Evolutionary conservation across 805 yeast genomes (phyloP), one percentile per base, ranked within the genome.

Genomic region (Citeromyces matritensis): DNA sequence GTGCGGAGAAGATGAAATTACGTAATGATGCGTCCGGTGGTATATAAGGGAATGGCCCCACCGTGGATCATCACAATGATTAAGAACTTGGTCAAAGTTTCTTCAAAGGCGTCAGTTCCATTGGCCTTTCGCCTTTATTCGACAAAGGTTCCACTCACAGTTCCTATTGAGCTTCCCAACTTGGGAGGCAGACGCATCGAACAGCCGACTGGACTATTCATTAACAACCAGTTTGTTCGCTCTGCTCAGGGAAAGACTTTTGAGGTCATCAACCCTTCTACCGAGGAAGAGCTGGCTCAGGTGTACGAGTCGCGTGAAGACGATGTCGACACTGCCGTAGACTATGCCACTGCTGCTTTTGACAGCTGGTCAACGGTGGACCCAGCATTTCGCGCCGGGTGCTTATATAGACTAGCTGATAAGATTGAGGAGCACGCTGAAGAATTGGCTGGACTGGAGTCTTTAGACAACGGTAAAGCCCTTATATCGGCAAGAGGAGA

Each of bases 311-410:
- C 86, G 29, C 63, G 69, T 36, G 76, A 60, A 32, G 88, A 68
- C 33, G 95, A 85, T 52, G 77, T 85, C 26, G 86, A 85, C 41
- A 42, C 55, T 37, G 97, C 97, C 12, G 94, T 88, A 23, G 68
- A 71, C 15, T 93, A 94, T 25, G 96, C 96, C 29, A 60, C 68
- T 39, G 61, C 59, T 25, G 95, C 95, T 9, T 83, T 77, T 63
- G 61, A 75, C 30, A 26, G 31, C 15, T 73, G 81, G 77, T 55
- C 58, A 33, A 45, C 53, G 13, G 39, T 56, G 6, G 61, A 62
- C 25, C 72, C 73, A 17, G 41, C 60, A 2, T 55, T 56, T 25
- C 62, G 69, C 39, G 58, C 69, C 24, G 66, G 55, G 28, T 48
- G 55, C 15, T 32, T 73, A 35, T 47, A 49, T 47, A 70, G 66